Base-by-base conservation (phyloP, 257 asterid species). In the Forsythia viridissima region DNA sequence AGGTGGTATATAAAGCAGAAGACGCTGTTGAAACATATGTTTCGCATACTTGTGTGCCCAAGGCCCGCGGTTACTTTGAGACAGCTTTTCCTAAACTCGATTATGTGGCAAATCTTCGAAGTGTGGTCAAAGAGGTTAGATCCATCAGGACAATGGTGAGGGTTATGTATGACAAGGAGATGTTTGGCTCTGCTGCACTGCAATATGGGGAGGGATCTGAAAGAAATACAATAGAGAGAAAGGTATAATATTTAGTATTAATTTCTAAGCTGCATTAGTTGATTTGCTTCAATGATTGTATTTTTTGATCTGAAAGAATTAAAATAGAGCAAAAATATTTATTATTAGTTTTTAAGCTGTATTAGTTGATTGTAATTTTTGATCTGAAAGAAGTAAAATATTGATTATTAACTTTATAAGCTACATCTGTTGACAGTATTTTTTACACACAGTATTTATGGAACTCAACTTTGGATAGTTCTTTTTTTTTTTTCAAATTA, bases 1-100 rank as follows among this genome's bases (percentile, higher is more conserved):
- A 73, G 73, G 83, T 87, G n/a, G 91, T 85, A 0, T 85, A 81
- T 72, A 87, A 90, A 2, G 95, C 95, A 4, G 92, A 87, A 70
- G 92, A 90, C 41, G 89, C 89, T 13, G 84, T 88, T 41, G 94
- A 89, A 66, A 66, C 81, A 7, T 90, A 83, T 24, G 85, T 90
- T 2, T 85, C 89, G 36, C 88, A 85, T 20, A 86, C 88, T 12
- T 86, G 89, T 8, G 88, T 77, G 9, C 91, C 85, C 79, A 87
- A 80, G 82, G 86, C 88, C 5, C 74, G 88, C n/a, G 55, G 39
- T 80, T 73, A 68, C 5, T 21, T 86, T 12, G 76, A 69, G 21
- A 86, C 13, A 72, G 86, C 86, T 2, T 11, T 85, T 5, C 87
- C 82, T n/a, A 34, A 66, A 0, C 21, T 85, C 5, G 90, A 84